Evolutionary conservation across 163 green algal species (phyloP).

Genomic region (Trebouxia gelatinosa): DNA sequence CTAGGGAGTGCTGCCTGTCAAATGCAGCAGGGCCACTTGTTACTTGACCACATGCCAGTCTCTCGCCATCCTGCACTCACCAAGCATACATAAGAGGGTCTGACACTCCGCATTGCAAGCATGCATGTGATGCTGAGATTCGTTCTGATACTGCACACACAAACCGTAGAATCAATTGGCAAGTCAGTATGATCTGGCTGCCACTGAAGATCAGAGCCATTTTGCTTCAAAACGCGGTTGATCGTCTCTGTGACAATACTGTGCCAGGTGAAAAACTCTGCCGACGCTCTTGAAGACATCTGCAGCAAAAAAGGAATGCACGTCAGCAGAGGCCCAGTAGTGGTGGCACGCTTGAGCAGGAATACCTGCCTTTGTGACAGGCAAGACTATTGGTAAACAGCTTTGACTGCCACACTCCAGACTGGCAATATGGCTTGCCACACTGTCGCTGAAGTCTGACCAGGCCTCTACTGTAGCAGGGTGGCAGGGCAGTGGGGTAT

Average conservation of each 20-base stretch:
- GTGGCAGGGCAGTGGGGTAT: background rate
- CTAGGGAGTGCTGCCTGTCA: constrained; percentile 5
- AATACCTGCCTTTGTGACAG: background rate
- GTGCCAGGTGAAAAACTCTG: constrained; percentile 2
- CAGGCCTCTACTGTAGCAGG: too few species aligned
- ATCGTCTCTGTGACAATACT: constrained; percentile 9
- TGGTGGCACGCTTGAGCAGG: background rate
- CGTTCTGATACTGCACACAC: background rate
- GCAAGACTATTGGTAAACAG: constrained; percentile 3
- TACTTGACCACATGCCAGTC: background rate
- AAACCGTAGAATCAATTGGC: constrained; percentile 6
- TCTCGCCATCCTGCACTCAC: constrained; percentile 9
- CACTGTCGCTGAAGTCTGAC: constrained; percentile 2
- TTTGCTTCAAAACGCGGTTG: constrained; percentile 2
- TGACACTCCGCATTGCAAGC: background rate
- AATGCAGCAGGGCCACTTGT: background rate
- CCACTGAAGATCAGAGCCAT: constrained; percentile 12
- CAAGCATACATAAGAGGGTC: constrained; percentile 2
- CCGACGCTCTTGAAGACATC: background rate
- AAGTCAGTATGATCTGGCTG: constrained; percentile 4
- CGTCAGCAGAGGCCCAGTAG: background rate
- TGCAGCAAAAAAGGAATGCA: constrained; percentile 1
- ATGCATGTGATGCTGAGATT: background rate
- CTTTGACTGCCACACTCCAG: background rate
- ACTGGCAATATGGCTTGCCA: constrained; percentile 2